phyloP scores from a whole-genome alignment of 192 early-diverging fungal genomes.

The Gaertneriomyces sp. region DNA sequence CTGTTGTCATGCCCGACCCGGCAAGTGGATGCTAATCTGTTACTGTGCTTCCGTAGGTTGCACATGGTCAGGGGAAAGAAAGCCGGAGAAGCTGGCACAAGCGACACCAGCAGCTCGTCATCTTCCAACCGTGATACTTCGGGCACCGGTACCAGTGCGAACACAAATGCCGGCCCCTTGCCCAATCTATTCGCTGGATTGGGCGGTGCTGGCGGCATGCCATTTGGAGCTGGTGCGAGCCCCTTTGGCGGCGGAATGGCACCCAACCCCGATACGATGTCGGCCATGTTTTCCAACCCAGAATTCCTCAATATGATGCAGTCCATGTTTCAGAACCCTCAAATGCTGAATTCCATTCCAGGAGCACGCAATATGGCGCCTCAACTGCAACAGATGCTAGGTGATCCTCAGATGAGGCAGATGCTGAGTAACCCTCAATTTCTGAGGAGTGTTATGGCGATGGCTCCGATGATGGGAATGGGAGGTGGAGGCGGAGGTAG shows the following conservation, averaged over 20 bases:
- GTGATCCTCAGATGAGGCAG: conserved; percentile 46
- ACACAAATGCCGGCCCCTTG: conserved; percentile 32
- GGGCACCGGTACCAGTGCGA: not conserved
- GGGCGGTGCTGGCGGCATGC: conserved; percentile 24
- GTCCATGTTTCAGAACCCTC: conserved; percentile 83
- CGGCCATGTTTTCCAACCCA: conserved; percentile 81
- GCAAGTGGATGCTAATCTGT: not conserved
- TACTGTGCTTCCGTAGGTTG: conserved; percentile 41
- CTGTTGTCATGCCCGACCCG: not conserved
- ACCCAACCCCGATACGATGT: conserved; percentile 37
- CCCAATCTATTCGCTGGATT: conserved; percentile 33
- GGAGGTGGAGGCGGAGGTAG: conserved; percentile 41
- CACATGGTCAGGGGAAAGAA: conserved; percentile 78
- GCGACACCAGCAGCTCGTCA: conserved; percentile 15
- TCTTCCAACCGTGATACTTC: conserved; percentile 13
- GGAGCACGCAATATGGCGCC: conserved; percentile 72
- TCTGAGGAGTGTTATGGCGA: conserved; percentile 67
- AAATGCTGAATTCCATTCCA: conserved; percentile 79
- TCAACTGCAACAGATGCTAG: conserved; percentile 81
- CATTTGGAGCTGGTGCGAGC: conserved; percentile 38
- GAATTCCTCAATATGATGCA: conserved; percentile 54
- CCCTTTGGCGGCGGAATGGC: conserved; percentile 48
- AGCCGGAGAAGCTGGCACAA: no score
- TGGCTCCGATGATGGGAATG: conserved; percentile 50
- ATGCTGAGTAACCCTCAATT: conserved; percentile 85